Evolutionary conservation across 192 early-diverging fungal species (phyloP).

Genomic region (Coemansia sp.): DNA sequence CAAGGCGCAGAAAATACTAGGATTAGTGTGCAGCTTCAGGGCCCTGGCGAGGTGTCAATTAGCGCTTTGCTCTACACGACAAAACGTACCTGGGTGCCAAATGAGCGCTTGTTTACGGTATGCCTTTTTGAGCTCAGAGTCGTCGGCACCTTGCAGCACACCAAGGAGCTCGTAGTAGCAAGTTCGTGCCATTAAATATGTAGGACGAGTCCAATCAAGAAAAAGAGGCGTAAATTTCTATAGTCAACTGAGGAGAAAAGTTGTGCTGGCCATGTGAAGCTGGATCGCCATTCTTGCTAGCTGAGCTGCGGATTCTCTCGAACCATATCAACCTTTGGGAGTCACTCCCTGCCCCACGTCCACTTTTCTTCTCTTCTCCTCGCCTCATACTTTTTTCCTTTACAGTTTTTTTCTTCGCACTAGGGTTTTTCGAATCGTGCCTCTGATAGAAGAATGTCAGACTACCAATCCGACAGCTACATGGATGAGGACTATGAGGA

Average conservation of each 20-base stretch:
- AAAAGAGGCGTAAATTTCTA: neutral
- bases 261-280: neutral
- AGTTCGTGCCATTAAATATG: conserved; percentile 54
- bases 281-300: neutral
- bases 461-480: conserved; percentile 27
- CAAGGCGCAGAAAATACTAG: conserved; percentile 52
- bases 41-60: neutral
- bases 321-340: neutral
- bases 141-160: conserved; percentile 69
- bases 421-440: neutral
- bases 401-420: neutral
- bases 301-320: neutral
- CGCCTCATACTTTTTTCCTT: neutral
- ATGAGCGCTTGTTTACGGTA: conserved; percentile 71
- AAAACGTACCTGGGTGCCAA: conserved; percentile 70
- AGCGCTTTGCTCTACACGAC: neutral
- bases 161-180: conserved; percentile 92
- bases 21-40: neutral
- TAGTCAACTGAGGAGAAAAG: neutral
- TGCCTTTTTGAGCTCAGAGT: conserved; percentile 85
- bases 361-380: neutral
- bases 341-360: neutral
- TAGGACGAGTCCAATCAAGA: neutral
- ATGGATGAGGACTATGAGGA: conserved; percentile 44
- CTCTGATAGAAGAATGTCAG: conserved; percentile 24